Evolutionary conservation across 140 eudicot species (phyloP).

Genomic region (Stevia rebaudiana): DNA sequence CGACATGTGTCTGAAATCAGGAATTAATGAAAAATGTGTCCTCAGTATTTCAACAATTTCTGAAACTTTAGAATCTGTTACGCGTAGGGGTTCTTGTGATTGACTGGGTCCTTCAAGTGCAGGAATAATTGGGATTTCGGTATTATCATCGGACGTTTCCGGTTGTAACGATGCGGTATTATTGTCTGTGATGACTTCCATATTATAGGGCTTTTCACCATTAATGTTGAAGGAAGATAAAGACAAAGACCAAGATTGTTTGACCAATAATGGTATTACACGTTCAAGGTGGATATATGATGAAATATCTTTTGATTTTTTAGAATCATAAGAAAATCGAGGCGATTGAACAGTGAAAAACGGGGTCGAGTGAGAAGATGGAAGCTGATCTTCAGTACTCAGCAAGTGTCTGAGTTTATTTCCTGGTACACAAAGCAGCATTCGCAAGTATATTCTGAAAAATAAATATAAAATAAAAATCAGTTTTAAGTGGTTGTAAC

Average conservation of each 20-base stretch:
- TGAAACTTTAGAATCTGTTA: conserved; percentile 86
- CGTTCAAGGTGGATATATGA: conserved; percentile 80
- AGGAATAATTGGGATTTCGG: conserved; percentile 22
- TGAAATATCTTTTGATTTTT: conserved; percentile 53
- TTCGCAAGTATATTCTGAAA: conserved; percentile 82
- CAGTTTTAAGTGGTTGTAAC: no score
- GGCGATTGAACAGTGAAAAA: conserved; percentile 64
- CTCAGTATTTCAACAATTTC: conserved; percentile 64
- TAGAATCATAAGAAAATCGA: conserved; percentile 40
- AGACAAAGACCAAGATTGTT: conserved; percentile 90
- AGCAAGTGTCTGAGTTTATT: conserved; percentile 65
- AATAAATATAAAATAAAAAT: background rate
- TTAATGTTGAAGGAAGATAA: conserved; percentile 43
- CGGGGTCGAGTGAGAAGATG: conserved; percentile 58
- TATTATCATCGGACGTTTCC: conserved; percentile 30
- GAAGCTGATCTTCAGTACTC: conserved; percentile 54
- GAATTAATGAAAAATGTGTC: conserved; percentile 67
- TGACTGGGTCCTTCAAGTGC: conserved; percentile 43
- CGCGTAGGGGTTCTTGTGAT: conserved; percentile 76
- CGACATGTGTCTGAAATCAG: conserved; percentile 71
- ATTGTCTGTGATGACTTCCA: conserved; percentile 55
- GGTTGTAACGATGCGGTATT: conserved; percentile 38
- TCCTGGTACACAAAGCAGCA: conserved; percentile 91
- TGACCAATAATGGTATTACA: conserved; percentile 61
- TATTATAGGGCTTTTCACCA: conserved; percentile 24